Percentiles rank a stretch among this genome's conserved stretches.
These are phyloP conservation scores for Garcileccinum viscosum DNA, from an alignment of 1,284 basidiomycete genomes.

Conservation along the genomic window DNA sequence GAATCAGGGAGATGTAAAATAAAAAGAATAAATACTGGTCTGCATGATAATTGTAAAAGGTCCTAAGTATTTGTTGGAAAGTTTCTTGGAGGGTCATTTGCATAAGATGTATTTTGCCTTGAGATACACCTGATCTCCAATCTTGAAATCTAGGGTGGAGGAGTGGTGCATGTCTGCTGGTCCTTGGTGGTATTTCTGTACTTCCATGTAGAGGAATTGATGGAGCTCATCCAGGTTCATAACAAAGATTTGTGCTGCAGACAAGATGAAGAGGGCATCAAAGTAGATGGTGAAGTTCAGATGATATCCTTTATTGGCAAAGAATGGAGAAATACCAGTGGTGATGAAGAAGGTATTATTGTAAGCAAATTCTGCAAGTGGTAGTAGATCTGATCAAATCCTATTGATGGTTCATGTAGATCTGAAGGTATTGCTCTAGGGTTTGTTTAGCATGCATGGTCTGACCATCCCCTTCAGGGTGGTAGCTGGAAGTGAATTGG, in stretches of 20 bases:
- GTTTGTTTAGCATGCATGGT: not conserved
- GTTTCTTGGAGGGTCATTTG: conserved; percentile 27
- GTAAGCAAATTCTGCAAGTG: not conserved
- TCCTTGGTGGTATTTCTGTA: not conserved
- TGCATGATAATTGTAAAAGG: conserved; percentile 28
- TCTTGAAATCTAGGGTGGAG: not conserved
- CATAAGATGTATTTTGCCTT: conserved; percentile 9
- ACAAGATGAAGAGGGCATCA: not conserved
- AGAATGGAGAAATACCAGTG: not conserved
- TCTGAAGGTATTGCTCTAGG: not conserved
- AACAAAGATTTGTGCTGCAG: not conserved
- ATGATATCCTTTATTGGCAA: not conserved
- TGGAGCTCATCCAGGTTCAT: not conserved
- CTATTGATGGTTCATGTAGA: not conserved
- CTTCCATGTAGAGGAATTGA: not conserved
- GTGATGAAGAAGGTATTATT: not conserved
- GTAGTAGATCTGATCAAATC: not conserved
- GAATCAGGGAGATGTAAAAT: not conserved
- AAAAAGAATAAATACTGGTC: not conserved
- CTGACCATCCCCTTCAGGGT: not conserved
- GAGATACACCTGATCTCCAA: conserved; percentile 7
- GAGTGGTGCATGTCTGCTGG: not conserved
- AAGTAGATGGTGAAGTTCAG: not conserved
- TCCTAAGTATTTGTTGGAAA: conserved; percentile 30
- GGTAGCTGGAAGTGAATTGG: not conserved